Base-by-base conservation (phyloP, 2,329 filamentous ascomycete species). In the Aspergillus chevalieri region DNA sequence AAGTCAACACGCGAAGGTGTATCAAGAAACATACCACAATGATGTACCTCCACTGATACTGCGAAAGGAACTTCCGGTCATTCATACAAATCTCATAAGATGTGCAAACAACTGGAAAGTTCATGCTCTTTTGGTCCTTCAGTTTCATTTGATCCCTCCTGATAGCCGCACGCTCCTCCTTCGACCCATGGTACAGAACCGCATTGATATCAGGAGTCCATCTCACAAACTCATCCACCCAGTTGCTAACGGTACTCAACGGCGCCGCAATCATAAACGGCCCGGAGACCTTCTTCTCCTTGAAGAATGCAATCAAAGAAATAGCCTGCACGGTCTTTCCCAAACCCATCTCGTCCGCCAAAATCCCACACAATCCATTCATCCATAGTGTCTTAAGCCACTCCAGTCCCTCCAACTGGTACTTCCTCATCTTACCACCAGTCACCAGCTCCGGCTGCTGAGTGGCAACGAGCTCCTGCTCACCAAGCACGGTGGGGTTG, bases 11-110 rank as follows among this genome's bases (percentile, higher is more conserved):
- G 12, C 38, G 24, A 3, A 17, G 15, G 5, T 12, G 9, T 22
- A 22, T 4, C 8, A n/a, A 26, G 15, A 15, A 30, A 65, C 63
- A 55, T 70, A 86, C 85, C 53, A 98, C 95, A 57, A 98, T 93
- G 62, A 98, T 96, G 59, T 95, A 96, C 47, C 94, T 89, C 93
- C 93, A 98, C 33, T 90, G 86, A 49, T 95, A 92, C 50, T 86
- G 85, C 0, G 84, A 83, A 4, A 98, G 73, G 33, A 85, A 85
- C 47, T 89, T 86, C 34, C 88, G 83, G 64, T 98, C 93, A 59
- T 89, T 85, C 71, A 98, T 85, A 47, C 94, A 91, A 64, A 98
- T 96, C 65, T 98, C 93, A 60, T 97, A 97, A 36, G 86, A 94
- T 0, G 93, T 98, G 62, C 91, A 91, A 0, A 97, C 87, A 0